Conservation (phyloP, 192 early-diverging fungal species). For the Backusella tarrabulga region DNA sequence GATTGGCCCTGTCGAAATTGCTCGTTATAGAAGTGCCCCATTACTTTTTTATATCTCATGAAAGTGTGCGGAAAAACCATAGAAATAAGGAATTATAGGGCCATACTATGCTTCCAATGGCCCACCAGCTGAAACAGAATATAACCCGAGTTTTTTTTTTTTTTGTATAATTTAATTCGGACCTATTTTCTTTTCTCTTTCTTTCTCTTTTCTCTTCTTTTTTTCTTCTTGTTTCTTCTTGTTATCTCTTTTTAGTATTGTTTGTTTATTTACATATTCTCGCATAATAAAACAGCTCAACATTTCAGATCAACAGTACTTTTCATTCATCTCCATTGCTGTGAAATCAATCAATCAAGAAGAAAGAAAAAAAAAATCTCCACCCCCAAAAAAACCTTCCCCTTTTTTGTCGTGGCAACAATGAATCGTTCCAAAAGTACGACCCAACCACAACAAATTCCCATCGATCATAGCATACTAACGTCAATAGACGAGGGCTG, state of each 20-base stretch:
- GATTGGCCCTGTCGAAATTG: not conserved
- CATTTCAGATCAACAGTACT: not conserved
- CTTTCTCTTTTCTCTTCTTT: not conserved
- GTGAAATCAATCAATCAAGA: not conserved
- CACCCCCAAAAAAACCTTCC: not conserved
- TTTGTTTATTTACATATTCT: not conserved
- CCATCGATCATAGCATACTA: not conserved
- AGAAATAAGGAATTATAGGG: not conserved
- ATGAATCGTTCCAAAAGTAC: not conserved
- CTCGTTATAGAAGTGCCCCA: not conserved
- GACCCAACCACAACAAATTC: not conserved
- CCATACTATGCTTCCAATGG: not conserved
- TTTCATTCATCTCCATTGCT: not conserved
- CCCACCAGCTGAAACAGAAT: not conserved
- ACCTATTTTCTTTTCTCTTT: not conserved
- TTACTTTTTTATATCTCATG: not conserved
- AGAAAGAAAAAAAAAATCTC: not conserved
- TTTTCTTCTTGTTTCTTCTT: not conserved
- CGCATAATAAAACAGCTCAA: not conserved
- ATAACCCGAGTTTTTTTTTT: constrained; percentile 4
- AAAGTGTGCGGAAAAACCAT: not conserved
- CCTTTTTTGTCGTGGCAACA: constrained; percentile 1
- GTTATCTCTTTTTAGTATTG: not conserved
- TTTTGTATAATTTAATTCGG: not conserved
- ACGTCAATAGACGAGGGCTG: constrained; percentile 6